Conservation (phyloP, 345 rosid species). For the Anastatica hierochuntica region DNA sequence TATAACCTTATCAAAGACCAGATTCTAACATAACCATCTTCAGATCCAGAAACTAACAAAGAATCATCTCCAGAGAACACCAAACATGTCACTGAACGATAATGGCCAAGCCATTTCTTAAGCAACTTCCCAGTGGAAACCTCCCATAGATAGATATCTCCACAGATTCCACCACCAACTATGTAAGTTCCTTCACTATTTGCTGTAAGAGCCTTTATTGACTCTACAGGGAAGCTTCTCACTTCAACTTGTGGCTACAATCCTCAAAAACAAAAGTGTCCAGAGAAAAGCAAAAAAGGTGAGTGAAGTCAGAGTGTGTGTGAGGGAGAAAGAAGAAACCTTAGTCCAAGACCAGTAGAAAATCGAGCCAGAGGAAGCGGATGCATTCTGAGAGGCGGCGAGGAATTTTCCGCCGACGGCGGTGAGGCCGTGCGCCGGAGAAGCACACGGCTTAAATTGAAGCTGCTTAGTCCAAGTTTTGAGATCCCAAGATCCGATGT, state of each 20-base stretch:
- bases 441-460: constrained; percentile 59
- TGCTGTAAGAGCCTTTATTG: constrained; percentile 53
- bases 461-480: constrained; percentile 47
- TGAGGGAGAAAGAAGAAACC: constrained; percentile 22
- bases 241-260: constrained; percentile 73
- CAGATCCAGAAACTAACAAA: constrained; percentile 67
- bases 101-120: constrained; percentile 80
- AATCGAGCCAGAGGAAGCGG: constrained; percentile 51
- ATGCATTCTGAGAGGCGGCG: constrained; percentile 63
- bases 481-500: constrained; percentile 77
- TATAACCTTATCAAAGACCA: constrained; percentile 73
- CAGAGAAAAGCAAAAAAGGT: too few relatives aligned
- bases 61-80: constrained; percentile 70
- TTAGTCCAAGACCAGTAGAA: constrained; percentile 73
- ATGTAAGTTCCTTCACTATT: constrained; percentile 69
- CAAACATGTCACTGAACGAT: constrained; percentile 59
- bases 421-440: too few relatives aligned
- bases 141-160: constrained; percentile 80
- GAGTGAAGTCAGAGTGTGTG: background rate
- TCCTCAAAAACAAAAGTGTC: background rate
- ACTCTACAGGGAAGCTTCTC: constrained; percentile 67
- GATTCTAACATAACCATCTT: constrained; percentile 66
- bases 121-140: constrained; percentile 69
- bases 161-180: constrained; percentile 69
- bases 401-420: constrained; percentile 51